phyloP scores from a whole-genome alignment of 176 grass and related monocot species.

The Oryza meridionalis region DNA sequence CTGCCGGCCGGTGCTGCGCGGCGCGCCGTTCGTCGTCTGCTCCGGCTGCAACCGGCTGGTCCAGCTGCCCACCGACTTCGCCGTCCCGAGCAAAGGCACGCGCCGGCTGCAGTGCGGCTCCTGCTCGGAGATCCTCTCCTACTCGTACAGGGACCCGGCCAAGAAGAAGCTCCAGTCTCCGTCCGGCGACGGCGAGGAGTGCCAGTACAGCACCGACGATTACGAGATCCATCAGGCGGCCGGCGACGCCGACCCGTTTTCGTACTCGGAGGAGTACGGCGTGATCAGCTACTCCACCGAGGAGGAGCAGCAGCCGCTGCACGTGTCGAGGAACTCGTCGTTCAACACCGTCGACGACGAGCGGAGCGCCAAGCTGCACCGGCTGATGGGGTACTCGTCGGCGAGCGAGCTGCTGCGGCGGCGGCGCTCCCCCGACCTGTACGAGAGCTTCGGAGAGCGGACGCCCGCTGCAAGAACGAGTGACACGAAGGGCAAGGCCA shows the following conservation, averaged over 20 bases:
- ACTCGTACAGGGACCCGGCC: slow-evolving; percentile 62
- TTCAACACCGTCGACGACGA: slow-evolving; percentile 48
- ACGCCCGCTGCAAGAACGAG: background rate
- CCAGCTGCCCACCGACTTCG: slow-evolving; percentile 70
- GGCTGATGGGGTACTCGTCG: slow-evolving; percentile 82
- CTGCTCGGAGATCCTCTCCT: slow-evolving; percentile 66
- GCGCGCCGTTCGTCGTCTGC: slow-evolving; percentile 91
- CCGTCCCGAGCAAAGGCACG: slow-evolving; percentile 51
- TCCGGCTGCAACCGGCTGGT: slow-evolving; percentile 63
- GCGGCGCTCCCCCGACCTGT: slow-evolving; percentile 38
- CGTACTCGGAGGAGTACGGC: slow-evolving; percentile 69
- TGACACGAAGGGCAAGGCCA: slow-evolving; percentile 49
- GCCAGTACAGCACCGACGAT: slow-evolving; percentile 45
- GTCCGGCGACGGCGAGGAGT: slow-evolving; percentile 1
- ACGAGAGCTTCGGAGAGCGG: slow-evolving; percentile 47
- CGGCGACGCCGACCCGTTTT: slow-evolving; percentile 41
- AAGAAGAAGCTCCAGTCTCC: slow-evolving; percentile 47
- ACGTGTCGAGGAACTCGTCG: slow-evolving; percentile 77
- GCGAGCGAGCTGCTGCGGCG: slow-evolving; percentile 53
- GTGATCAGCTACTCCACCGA: slow-evolving; percentile 54
- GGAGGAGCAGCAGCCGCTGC: slow-evolving; percentile 48
- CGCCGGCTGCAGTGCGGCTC: slow-evolving; percentile 69
- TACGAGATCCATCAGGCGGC: slow-evolving; percentile 25
- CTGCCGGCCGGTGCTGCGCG: slow-evolving; percentile 68
- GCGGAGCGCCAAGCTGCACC: slow-evolving; percentile 54